phyloP scores from a whole-genome alignment of 768 basidiomycete genomes.

The Lactifluus rugatus region DNA sequence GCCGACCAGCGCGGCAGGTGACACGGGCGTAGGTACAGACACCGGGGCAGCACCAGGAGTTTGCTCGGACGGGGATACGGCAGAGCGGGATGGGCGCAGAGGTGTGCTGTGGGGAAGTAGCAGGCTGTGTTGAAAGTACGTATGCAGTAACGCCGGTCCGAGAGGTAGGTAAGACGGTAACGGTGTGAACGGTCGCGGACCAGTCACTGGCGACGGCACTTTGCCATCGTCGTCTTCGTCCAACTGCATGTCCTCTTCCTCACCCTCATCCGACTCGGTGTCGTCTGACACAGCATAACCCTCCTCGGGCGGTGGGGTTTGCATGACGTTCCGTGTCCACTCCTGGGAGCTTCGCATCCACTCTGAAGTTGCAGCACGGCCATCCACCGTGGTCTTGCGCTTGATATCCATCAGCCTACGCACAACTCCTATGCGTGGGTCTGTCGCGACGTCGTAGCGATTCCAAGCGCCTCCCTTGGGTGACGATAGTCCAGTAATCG shows the following conservation, averaged over 20 bases:
- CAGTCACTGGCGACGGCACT: conserved; percentile 22
- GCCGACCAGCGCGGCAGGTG: conserved; percentile 63
- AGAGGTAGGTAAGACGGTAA: conserved; percentile 60
- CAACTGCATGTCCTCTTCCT: conserved; percentile 30
- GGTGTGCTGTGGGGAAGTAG: conserved; percentile 55
- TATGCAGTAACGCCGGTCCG: conserved; percentile 58
- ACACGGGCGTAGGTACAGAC: conserved; percentile 77
- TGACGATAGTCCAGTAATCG: conserved; percentile 5
- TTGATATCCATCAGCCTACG: conserved; percentile 62
- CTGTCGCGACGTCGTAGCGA: conserved; percentile 52
- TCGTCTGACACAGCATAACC: conserved; percentile 27
- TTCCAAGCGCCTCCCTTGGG: conserved; percentile 34
- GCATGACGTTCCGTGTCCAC: conserved; percentile 32
- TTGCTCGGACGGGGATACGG: conserved; percentile 35
- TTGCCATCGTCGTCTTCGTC: conserved; percentile 25
- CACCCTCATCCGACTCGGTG: conserved; percentile 31
- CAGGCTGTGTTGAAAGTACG: conserved; percentile 54
- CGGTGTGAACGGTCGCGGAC: conserved; percentile 57
- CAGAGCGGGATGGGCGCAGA: conserved; percentile 48
- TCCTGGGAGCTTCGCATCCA: conserved; percentile 40
- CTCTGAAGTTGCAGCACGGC: conserved; percentile 29
- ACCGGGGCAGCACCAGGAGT: conserved; percentile 31
- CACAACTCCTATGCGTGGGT: conserved; percentile 62
- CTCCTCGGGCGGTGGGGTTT: conserved; percentile 24
- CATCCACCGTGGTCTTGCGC: conserved; percentile 39